Base-by-base conservation (phyloP, 331 rosid species). In the Pyrus hybrid region DNA sequence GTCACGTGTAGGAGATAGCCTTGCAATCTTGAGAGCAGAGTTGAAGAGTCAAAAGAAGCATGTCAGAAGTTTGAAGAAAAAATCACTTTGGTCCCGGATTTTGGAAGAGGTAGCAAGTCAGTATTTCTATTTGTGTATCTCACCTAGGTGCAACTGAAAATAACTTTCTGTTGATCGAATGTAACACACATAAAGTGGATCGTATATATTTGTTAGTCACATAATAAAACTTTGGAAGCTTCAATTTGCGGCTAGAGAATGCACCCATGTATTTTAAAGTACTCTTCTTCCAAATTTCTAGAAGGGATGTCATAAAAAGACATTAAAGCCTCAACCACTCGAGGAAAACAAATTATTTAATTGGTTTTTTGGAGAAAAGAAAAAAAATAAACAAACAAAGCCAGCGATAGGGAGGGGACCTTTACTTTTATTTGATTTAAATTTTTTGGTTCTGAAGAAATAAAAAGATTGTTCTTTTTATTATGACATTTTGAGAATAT, bases 11-110 rank as follows among this genome's bases (percentile, higher is more conserved):
- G 99, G 98, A 66, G 98, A 95, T 81, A 89, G 88, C 87, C 90
- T 95, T 80, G 96, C 99, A 68, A 91, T 95, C 80, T 85, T 95
- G 85, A 89, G 89, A 86, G 88, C 93, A 1, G 99, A 95, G 84
- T 81, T 95, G 83, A 95, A 95, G 87, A 91, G 91, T 90, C 99
- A 92, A 86, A 87, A 79, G 89, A 95, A 95, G 92, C 97, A 91
- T 82, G 99, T 92, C 43, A 87, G 88, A 80, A 86, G 76, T 83
- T 86, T 95, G 89, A 91, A 91, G 97, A 95, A 95, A 86, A 95
- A 91, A 76, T 95, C 99, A 67, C 81, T 95, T 25, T 95, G 99
- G 99, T 89, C 98, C 78, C 88, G 76, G 88, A 91, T 92, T 82
- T 83, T 95, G 89, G 99, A 95, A 88, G 97, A 95, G 99, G 99